These are phyloP conservation scores for Saccharomyces hybrid DNA, from an alignment of 1,139 yeast genomes.

Conservation along the genomic window DNA sequence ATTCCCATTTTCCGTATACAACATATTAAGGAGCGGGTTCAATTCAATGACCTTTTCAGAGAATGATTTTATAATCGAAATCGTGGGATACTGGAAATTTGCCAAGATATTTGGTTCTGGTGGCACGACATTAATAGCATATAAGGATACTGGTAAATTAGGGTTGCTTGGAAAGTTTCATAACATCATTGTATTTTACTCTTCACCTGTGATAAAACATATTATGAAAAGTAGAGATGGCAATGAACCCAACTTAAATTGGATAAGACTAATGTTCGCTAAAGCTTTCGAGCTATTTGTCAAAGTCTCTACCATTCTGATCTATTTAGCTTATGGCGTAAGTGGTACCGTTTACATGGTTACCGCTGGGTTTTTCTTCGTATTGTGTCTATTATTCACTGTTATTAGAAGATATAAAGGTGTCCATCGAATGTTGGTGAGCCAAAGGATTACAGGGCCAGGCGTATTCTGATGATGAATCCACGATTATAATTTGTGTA, in stretches of 20 bases:
- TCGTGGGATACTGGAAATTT: slow-evolving; percentile 14
- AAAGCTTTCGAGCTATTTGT: slow-evolving; percentile 9
- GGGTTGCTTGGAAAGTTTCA: slow-evolving; percentile 29
- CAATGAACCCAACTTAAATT: slow-evolving; percentile 3
- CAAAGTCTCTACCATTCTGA: slow-evolving; percentile 12
- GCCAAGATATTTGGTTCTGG: slow-evolving; percentile 16
- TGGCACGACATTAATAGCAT: slow-evolving; percentile 14
- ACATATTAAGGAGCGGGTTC: slow-evolving; percentile 23
- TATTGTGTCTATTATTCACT: slow-evolving; percentile 25
- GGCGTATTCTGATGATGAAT: not conserved
- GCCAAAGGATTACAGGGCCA: not conserved
- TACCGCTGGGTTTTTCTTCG: slow-evolving; percentile 26
- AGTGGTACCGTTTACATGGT: slow-evolving; percentile 25
- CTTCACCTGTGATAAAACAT: slow-evolving; percentile 16
- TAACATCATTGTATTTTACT: slow-evolving; percentile 23
- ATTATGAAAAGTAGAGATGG: slow-evolving; percentile 5
- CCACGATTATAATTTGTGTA: not conserved
- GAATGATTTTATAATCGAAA: slow-evolving; percentile 23
- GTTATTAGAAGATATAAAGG: slow-evolving; percentile 24
- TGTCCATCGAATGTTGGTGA: slow-evolving; percentile 3
- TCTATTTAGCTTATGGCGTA: slow-evolving; percentile 25
- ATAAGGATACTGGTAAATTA: slow-evolving; percentile 11
- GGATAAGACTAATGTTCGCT: not conserved
- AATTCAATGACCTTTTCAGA: slow-evolving; percentile 26
- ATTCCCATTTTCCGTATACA: slow-evolving; percentile 30